Base-by-base conservation (phyloP, 2,329 filamentous ascomycete genomes). In the Immersiporthe knoxdaviesiana region DNA sequence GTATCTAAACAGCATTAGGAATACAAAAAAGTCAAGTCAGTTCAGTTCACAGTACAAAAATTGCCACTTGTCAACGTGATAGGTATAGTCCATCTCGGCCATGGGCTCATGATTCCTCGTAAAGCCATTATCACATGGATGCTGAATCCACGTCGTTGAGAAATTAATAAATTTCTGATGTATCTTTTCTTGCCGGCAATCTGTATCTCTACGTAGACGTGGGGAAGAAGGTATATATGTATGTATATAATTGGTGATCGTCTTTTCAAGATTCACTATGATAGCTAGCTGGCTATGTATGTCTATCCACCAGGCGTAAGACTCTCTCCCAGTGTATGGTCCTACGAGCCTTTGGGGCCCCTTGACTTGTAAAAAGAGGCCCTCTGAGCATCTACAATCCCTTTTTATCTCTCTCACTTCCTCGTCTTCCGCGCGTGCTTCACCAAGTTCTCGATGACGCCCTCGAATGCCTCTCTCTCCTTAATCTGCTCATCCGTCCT, bases 391-490 rank as follows among this genome's bases (percentile, higher is more conserved):
- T 32, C 32, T 37, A n/a, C 58, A 24, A 30, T 30, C 50, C 59
- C 60, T 65, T 73, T 47, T 1, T 21, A n/a, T n/a, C n/a, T n/a
- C n/a, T 21, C 8, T 81, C 82, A 93, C 81, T 94, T 96, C 77
- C 93, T 87, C 68, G 93, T 89, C 81, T 94, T 93, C 78, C 93
- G 87, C 63, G 93, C 93, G 81, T 97, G 93, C 79, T 94, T 96
- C 58, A 97, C 95, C 73, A 98, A 80, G 79, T 97, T 97, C 81
- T 97, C 95, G 85, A 98, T 97, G 21, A 98, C 95, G 0, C 93
- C 94, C 78, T 98, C 95, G 78, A 97, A 96, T 2, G 94, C 93
- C 78, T 97, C 95, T 74, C 96, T 91, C 77, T 98, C 95, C 54
- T 92, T 92, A 72, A 97, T 83, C 75, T 95, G 93, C 74, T 94